Evolutionary conservation across 2,329 filamentous ascomycete genomes (phyloP), one percentile per base, ranked within the genome.

Genomic region (Colletotrichum paranaense): DNA sequence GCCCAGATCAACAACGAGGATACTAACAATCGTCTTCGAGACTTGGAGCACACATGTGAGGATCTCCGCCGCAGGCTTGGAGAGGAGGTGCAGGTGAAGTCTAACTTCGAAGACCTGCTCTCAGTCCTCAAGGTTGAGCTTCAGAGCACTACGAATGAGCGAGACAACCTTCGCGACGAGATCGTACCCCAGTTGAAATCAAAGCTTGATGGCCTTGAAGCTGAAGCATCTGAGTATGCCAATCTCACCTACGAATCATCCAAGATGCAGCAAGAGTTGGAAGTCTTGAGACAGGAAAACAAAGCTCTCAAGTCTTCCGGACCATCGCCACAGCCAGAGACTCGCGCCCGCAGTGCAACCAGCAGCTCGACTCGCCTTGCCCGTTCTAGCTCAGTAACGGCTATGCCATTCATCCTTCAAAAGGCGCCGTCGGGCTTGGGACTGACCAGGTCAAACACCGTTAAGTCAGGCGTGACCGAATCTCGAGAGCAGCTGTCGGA

Each of bases 51-150:
- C 66, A 91, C 91, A 0, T 91, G 97, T 75, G 95, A 98, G 76
- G 95, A 97, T 79, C 89, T 96, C 60, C 92, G 93, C 75, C 91
- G 95, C 77, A 93, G 94, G 76, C 87, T 99, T 57, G 88, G 90
- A 1, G 95, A 98, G 79, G 97, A 99, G 84, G 90, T 94, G 68
- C 90, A 94, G 81, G 91, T 94, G 77, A 98, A 97, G 82, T 92
- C 94, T 79, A 98, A 97, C 81, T 97, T 98, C 78, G 95, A 98
- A 83, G 95, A 98, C 81, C 88, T 99, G 56, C 88, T 98, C 57
- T 91, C 92, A 7, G 96, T 94, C 5, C 91, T 98, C 77, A 93
- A 93, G 77, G 90, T 91, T 28, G 95, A 99, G 80, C 87, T 98
- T 16, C 90, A 95, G 78, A 93, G 91, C 76, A 91, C 95, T 66